Evolutionary conservation across 2,329 filamentous ascomycete genomes (phyloP).

Genomic region (Arthrocladium fulminans): DNA sequence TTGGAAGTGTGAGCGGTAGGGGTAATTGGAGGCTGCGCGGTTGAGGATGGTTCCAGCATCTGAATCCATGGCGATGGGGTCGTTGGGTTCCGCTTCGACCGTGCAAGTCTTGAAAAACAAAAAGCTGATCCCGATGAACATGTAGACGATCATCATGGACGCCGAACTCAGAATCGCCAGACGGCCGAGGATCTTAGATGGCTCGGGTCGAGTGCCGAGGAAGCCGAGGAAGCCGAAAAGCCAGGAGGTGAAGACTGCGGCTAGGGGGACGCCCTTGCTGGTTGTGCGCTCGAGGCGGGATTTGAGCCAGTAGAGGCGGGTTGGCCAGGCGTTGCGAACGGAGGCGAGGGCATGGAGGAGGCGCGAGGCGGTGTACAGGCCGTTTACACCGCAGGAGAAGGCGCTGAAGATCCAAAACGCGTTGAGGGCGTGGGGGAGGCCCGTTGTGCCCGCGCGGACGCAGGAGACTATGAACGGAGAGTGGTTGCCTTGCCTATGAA

Average conservation of each 20-base stretch:
- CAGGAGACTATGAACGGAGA: conserved; percentile 35
- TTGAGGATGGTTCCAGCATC: conserved; percentile 1
- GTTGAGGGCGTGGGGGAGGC: conserved; percentile 36
- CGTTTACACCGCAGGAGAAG: conserved; percentile 35
- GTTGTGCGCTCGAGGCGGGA: conserved; percentile 30
- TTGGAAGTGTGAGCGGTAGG: conserved; percentile 6
- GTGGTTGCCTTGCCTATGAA: conserved; percentile 25
- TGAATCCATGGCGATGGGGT: conserved; percentile 3
- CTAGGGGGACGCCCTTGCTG: conserved; percentile 30
- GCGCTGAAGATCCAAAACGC: conserved; percentile 40
- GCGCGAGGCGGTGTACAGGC: conserved; percentile 36
- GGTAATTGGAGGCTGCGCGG: conserved; percentile 1
- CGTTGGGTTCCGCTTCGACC: conserved; percentile 1
- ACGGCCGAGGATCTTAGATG: conserved; percentile 4
- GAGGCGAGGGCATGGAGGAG: conserved; percentile 36
- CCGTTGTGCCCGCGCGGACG: conserved; percentile 31
- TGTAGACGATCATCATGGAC: conserved; percentile 7
- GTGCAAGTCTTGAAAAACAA: conserved; percentile 7
- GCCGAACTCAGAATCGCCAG: neutral
- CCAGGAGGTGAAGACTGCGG: conserved; percentile 32
- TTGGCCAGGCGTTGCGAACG: conserved; percentile 26
- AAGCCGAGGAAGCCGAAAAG: conserved; percentile 29
- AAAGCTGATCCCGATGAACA: conserved; percentile 3
- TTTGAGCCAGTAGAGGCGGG: conserved; percentile 24
- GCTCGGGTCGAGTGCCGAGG: neutral